Percentiles rank a stretch among this genome's conserved stretches.
phyloP scores from a whole-genome alignment of 1,284 basidiomycete species.

The Cutaneotrichosporon mucoides region DNA sequence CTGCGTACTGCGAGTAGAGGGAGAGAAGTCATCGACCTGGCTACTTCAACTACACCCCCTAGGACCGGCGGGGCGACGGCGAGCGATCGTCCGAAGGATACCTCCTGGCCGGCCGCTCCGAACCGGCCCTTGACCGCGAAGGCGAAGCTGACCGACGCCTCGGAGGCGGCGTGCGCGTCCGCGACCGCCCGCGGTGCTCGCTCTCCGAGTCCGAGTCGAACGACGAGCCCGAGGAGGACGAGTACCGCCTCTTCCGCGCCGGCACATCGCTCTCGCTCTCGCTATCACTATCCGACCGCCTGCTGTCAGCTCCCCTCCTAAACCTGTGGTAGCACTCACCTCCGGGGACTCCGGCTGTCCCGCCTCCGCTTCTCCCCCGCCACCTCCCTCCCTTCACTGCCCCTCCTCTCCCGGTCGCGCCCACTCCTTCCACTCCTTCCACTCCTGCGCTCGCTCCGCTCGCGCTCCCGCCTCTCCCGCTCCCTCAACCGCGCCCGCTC shows the following conservation, averaged over 20 bases:
- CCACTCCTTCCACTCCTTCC: background rate
- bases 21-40: too few relatives aligned
- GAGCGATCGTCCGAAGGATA: background rate
- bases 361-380: too few relatives aligned
- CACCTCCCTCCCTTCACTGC: too few relatives aligned
- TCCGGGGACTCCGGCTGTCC: background rate
- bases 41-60: too few relatives aligned
- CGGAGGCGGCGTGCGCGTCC: too few relatives aligned
- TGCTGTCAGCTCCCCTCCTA: too few relatives aligned
- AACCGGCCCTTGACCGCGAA: background rate
- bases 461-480: slow-evolving; percentile 12
- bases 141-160: background rate
- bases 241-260: background rate
- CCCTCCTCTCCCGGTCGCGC: too few relatives aligned
- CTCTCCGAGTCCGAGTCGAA: background rate
- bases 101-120: background rate
- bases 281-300: background rate
- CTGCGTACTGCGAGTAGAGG: too few relatives aligned
- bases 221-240: background rate
- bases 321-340: background rate
- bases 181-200: background rate
- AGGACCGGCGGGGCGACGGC: background rate
- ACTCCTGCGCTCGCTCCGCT: background rate
- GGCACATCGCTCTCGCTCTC: background rate
- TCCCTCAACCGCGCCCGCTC: slow-evolving; percentile 29